Percentiles rank a stretch among this genome's conserved stretches.
Evolutionary conservation across 805 yeast genomes (phyloP).

Genomic region (Myxozyma sirexii): DNA sequence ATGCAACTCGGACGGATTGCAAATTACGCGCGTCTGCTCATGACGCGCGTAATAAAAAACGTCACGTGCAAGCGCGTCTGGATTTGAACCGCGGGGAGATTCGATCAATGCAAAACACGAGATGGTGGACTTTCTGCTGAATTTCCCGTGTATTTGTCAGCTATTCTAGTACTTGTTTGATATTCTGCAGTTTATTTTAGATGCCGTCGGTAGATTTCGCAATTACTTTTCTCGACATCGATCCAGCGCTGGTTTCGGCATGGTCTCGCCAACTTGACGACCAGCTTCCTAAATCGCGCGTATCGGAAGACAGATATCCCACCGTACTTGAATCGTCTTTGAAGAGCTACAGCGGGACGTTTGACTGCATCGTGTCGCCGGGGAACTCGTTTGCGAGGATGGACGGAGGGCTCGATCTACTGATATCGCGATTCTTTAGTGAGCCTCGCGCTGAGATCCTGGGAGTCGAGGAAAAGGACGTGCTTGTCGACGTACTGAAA

Average conservation of each 20-base stretch:
- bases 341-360: background rate
- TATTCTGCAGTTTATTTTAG: too few relatives aligned
- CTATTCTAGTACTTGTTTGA: too few relatives aligned
- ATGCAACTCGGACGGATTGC: background rate
- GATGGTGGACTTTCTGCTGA: too few relatives aligned
- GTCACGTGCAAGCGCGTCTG: slow-evolving; percentile 1
- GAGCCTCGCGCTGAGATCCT: background rate
- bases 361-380: slow-evolving; percentile 35
- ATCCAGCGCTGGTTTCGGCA: slow-evolving; percentile 7
- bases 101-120: background rate
- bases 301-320: background rate
- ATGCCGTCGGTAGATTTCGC: slow-evolving; percentile 9
- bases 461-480: background rate
- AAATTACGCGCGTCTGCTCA: too few relatives aligned
- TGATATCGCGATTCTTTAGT: slow-evolving; percentile 19
- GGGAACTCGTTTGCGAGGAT: slow-evolving; percentile 33
- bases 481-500: slow-evolving; percentile 3
- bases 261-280: slow-evolving; percentile 12
- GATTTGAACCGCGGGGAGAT: background rate
- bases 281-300: background rate
- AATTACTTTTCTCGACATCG: slow-evolving; percentile 21
- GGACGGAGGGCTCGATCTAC: slow-evolving; percentile 35
- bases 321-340: slow-evolving; percentile 6
- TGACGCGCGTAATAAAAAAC: too few relatives aligned
- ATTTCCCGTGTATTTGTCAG: too few relatives aligned